Conservation (phyloP, 2,329 filamentous ascomycete species). For the Rhinocladiella similis region DNA sequence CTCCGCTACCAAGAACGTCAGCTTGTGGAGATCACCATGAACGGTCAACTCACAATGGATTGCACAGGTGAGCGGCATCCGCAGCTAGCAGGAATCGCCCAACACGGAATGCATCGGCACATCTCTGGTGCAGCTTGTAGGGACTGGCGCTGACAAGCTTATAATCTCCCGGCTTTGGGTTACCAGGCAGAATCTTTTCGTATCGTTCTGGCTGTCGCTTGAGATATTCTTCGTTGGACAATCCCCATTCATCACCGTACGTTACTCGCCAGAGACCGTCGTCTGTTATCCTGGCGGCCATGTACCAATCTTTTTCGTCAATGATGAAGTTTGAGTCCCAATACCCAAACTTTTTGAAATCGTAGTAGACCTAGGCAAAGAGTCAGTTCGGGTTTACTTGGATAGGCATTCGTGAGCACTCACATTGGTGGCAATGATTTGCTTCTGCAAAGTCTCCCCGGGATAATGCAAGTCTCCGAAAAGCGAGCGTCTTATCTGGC, state of each 20-base stretch:
- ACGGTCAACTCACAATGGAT: conserved; percentile 39
- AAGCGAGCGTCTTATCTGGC: conserved; percentile 38
- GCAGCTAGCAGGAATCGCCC: conserved; percentile 59
- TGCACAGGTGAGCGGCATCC: conserved; percentile 60
- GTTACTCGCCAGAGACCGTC: conserved; percentile 65
- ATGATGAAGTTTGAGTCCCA: conserved; percentile 52
- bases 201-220: conserved; percentile 57
- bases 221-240: conserved; percentile 56
- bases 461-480: conserved; percentile 25
- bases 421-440: conserved; percentile 28
- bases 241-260: conserved; percentile 58
- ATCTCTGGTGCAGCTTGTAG: conserved; percentile 64
- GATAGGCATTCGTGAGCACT: not conserved
- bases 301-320: conserved; percentile 61
- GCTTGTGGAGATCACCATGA: not conserved
- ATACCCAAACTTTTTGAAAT: conserved; percentile 25
- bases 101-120: conserved; percentile 57
- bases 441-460: conserved; percentile 23
- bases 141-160: conserved; percentile 58
- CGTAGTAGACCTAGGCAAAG: conserved; percentile 19
- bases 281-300: conserved; percentile 61
- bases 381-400: not conserved
- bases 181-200: conserved; percentile 59
- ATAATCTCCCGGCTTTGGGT: conserved; percentile 60
- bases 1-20: conserved; percentile 42